Evolutionary conservation across 805 yeast genomes (phyloP), one percentile per base, ranked within the genome.

Genomic region (Middelhovenomyces tepae): DNA sequence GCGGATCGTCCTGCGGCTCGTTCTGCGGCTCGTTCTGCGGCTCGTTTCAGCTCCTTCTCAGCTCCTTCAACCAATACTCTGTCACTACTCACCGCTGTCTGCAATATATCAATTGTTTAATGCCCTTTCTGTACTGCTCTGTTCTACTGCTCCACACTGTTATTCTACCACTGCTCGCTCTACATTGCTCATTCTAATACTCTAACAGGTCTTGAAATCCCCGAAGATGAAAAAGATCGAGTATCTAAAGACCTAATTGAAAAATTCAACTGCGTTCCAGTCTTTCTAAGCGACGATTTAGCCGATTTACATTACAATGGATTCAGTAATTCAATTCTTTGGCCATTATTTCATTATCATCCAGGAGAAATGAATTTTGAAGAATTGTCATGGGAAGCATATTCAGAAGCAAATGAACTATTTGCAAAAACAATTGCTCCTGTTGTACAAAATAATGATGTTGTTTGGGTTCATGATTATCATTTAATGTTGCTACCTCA

Each of bases 361-460:
- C 98, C 99, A 1, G 98, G 97, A 40, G 98, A 93, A 57, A 91
- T 93, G 81, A 87, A 84, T 54, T 91, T 91, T 52, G 98, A 91
- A 58, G 98, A 91, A 55, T 75, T 74, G 41, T 95, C 96, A 1
- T 91, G 98, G 98, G 87, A 87, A 34, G 97, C 97, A 1, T 91
- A 91, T 56, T 81, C 85, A 36, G 91, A 85, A 54, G 97, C 97
- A 5, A 91, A 91, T 54, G 62, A 77, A 37, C 64, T 71, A 39
- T 91, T 91, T 62, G 91, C 95, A 8, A 64, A 72, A 23, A 78
- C 70, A 25, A 75, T 91, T 38, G 75, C 83, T 7, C 59, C 68
- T 14, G 73, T 74, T 46, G 78, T 82, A 24, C 65, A 75, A 19
- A 94, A 85, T 42, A 77, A 81, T 37, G 99, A 91, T 53, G 62